These are phyloP conservation scores for Draba incana DNA, from an alignment of 345 rosid species.

Conservation along the genomic window DNA sequence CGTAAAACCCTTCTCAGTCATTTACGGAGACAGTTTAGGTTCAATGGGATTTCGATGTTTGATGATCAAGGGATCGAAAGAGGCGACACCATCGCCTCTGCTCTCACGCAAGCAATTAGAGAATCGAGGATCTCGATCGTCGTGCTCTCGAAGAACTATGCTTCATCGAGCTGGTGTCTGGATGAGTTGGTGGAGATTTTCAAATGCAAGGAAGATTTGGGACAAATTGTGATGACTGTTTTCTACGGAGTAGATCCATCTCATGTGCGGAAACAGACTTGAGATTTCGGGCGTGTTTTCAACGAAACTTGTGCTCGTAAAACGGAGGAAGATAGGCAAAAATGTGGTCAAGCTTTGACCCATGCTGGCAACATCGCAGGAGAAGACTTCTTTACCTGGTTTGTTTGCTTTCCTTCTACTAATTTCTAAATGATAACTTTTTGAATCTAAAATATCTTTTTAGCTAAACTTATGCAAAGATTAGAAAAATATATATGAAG, in stretches of 20 bases:
- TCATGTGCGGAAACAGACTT: too few species aligned
- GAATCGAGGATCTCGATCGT: not conserved
- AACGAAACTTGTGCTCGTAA: too few species aligned
- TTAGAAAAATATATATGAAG: too few species aligned
- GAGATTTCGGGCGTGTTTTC: too few species aligned
- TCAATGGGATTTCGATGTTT: not conserved
- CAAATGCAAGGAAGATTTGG: too few species aligned
- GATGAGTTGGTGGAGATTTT: conserved; percentile 6
- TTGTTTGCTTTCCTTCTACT: not conserved
- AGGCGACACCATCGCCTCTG: conserved; percentile 7
- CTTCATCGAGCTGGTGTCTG: conserved; percentile 35
- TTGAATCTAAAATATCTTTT: too few species aligned
- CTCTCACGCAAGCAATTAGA: conserved; percentile 9
- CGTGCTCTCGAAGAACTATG: conserved; percentile 28
- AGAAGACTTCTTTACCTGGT: not conserved
- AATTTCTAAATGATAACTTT: too few species aligned
- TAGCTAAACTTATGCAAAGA: too few species aligned
- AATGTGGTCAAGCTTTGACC: not conserved
- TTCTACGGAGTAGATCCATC: too few species aligned
- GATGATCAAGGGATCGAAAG: conserved; percentile 14
- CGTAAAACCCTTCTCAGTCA: conserved; percentile 2
- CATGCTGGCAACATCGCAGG: not conserved
- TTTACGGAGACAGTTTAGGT: not conserved
- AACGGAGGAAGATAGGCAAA: not conserved
- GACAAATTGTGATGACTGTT: too few species aligned